These are phyloP conservation scores for Zizania palustris DNA, from an alignment of 202 grass and related monocot genomes.

Conservation along the genomic window DNA sequence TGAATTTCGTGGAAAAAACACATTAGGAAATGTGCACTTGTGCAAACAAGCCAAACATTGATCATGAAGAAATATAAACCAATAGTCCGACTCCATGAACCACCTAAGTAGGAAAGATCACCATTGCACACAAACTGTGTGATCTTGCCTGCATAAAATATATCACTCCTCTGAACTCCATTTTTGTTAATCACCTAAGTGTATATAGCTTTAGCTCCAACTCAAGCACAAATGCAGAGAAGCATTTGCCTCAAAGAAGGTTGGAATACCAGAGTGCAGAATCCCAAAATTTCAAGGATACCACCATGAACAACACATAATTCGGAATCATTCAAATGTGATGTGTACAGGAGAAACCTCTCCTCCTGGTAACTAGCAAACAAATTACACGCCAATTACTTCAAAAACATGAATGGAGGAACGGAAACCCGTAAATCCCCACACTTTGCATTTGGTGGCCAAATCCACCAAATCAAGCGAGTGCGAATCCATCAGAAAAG, in stretches of 20 bases:
- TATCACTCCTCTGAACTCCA: background rate
- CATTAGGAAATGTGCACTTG: background rate
- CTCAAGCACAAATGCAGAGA: background rate
- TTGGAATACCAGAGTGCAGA: background rate
- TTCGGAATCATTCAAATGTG: background rate
- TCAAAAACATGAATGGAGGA: background rate
- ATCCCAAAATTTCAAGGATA: constrained; percentile 4
- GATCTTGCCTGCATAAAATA: constrained; percentile 50
- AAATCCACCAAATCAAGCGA: background rate
- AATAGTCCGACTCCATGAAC: constrained; percentile 88
- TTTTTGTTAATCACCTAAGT: background rate
- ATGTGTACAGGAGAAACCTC: background rate
- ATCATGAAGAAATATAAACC: too few species aligned
- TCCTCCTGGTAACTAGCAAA: background rate
- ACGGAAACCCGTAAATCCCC: background rate
- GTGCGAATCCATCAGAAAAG: background rate
- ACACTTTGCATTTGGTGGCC: background rate
- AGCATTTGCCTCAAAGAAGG: background rate
- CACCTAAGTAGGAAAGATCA: constrained; percentile 78
- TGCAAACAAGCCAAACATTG: constrained; percentile 35
- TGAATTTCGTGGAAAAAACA: background rate
- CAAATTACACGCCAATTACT: background rate
- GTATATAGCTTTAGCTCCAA: background rate
- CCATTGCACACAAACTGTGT: constrained; percentile 85
- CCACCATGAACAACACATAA: background rate